Evolutionary conservation across 768 basidiomycete species (phyloP), one percentile per base, ranked within the genome.

Genomic region (Dacryopinax primogenitus): DNA sequence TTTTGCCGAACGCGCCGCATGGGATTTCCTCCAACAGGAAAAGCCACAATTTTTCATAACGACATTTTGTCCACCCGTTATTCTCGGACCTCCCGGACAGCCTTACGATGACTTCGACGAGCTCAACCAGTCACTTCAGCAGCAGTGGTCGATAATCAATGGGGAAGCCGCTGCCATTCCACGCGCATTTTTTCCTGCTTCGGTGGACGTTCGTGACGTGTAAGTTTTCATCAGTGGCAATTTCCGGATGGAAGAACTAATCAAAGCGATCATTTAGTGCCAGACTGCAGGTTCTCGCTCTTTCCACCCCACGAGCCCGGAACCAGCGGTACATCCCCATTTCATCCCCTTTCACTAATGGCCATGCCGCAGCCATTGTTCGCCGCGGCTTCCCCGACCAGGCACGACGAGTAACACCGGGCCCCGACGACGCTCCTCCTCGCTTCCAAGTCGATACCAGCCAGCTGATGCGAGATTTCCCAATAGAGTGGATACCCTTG

Each of bases 261-360:
- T n/a, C n/a, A n/a, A n/a, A n/a, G 4, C 41, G 41, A 6, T 9
- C 11, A 37, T 47, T 6, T 26, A 58, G 51, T 9, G 51, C 51
- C 15, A 58, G 32, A 30, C 51, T 58, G 18, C 51, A 28, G 51
- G 51, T 58, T 23, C 51, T 58, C 3, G 51, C 51, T 28, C 51
- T 58, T 30, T 58, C 51, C 4, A 58, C 26, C 21, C 51, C 51
- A 3, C 51, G 51, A 26, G 51, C 51, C 4, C 11, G 51, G 51
- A 58, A 58, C 26, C 23, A 32, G 51, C 51, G 51, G 9, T 58
- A 58, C 18, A 58, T 58, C 4, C 51, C 51, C 9, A 58, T 58
- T 21, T 13, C 51, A 3, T 58, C 51, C 26, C 51, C 51, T 58
- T 58, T 58, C 51, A 58, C 51, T 30, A 58, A 58, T 32, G 51